Conservation (phyloP, 2,329 filamentous ascomycete species). For the Lomentospora prolificans region DNA sequence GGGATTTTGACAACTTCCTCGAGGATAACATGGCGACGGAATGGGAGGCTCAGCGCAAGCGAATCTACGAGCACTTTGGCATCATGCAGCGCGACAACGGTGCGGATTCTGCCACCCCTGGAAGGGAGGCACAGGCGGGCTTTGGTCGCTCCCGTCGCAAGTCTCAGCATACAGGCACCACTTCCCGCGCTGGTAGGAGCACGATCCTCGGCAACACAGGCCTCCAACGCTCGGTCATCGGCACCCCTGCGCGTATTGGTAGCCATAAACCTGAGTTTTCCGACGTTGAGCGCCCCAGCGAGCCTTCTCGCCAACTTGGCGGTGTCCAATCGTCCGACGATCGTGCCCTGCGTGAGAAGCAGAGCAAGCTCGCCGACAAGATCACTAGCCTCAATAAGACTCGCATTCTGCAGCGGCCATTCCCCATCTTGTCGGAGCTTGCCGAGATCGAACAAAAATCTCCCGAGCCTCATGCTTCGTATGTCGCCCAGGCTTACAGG, state of each 20-base stretch:
- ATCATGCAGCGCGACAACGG: conserved; percentile 50
- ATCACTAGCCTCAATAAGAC: conserved; percentile 69
- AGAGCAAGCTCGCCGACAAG: conserved; percentile 69
- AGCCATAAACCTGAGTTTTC: conserved; percentile 56
- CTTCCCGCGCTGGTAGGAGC: conserved; percentile 43
- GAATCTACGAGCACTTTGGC: conserved; percentile 94
- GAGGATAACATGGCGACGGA: conserved; percentile 93
- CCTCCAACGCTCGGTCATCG: conserved; percentile 78
- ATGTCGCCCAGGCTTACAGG: conserved; percentile 73
- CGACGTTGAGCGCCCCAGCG: conserved; percentile 53
- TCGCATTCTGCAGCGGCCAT: conserved; percentile 55
- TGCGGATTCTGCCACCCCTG: conserved; percentile 25
- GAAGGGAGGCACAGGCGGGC: conserved; percentile 40
- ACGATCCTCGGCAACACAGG: conserved; percentile 47
- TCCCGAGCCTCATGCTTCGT: conserved; percentile 59
- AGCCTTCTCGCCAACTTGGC: conserved; percentile 26
- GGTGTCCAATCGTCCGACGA: conserved; percentile 53
- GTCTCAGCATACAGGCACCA: conserved; percentile 40
- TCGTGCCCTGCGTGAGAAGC: conserved; percentile 72
- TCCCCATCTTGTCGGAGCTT: conserved; percentile 68
- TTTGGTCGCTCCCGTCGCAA: conserved; percentile 52
- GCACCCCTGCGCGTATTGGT: conserved; percentile 61
- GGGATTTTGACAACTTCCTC: conserved; percentile 87
- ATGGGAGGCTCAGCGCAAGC: conserved; percentile 87
- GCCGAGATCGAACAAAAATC: conserved; percentile 62